Base-by-base conservation (phyloP, 345 rosid species). In the Trapa incisa region DNA sequence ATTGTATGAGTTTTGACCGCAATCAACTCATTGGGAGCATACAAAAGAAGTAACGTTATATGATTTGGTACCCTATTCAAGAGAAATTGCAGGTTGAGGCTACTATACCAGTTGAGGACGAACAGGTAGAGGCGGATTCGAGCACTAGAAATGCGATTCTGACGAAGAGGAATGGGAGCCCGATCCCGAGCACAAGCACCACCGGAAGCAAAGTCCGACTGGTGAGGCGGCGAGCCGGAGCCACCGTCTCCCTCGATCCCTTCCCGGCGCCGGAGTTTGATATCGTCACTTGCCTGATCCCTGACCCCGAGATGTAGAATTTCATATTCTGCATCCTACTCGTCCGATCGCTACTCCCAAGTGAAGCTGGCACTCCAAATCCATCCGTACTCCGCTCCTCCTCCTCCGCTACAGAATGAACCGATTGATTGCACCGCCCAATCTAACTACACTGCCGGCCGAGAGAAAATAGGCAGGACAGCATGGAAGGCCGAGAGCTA, bases 141-240 rank as follows among this genome's bases (percentile, higher is more conserved):
- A 87, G 97, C 38, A 82, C 85, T 73, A 87, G 71, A 68, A 91
- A 84, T 65, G 97, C 92, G 71, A 82, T 64, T 74, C 90, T 79
- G 65, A 91, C 80, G 68, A 91, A 91, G 33, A 83, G 72, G 50
- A 87, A 87, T 36, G 94, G 92, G 68, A 86, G 78, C 36, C 79
- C 47, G 64, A 88, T 75, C 33, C 85, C 89, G 68, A 85, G 85
- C 41, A 85, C 67, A 57, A 91, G 76, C 73, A 78, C 76, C 67
- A 73, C 80, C 77, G 79, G 82, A 75, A 85, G 68, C 66, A 83
- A 47, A 43, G 87, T 64, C 41, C 97, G 86, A 76, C 56, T 48
- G 58, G 79, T 75, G 54, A 84, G n/a, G 76, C 96, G 79, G 58
- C 94, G 78, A 16, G 73, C 69, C 62, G 80, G 77, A 42, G 77